Evolutionary conservation across 2,329 filamentous ascomycete genomes (phyloP).

Genomic region (Gnomoniopsis smithogilvyi): DNA sequence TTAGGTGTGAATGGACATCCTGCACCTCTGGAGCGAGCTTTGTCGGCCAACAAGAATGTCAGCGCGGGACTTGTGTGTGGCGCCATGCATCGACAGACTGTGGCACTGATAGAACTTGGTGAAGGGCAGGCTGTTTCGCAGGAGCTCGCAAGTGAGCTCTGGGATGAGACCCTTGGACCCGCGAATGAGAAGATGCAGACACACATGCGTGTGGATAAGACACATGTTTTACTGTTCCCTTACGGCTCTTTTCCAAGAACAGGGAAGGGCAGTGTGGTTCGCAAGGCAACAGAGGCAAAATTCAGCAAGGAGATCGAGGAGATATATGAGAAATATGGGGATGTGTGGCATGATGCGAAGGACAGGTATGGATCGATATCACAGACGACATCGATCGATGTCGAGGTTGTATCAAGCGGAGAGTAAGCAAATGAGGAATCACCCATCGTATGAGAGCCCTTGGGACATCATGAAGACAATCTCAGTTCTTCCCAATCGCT

Average conservation of each 20-base stretch:
- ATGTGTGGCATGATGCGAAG: constrained; percentile 20
- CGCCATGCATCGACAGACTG: constrained; percentile 17
- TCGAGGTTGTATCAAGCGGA: constrained; percentile 5
- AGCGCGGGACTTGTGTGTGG: constrained; percentile 19
- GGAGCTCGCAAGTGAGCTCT: constrained; percentile 14
- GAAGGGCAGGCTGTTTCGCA: constrained; percentile 1
- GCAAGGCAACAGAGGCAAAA: constrained; percentile 17
- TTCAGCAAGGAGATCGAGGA: constrained; percentile 10
- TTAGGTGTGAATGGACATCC: constrained; percentile 20
- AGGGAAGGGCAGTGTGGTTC: constrained; percentile 19
- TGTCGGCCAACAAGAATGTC: constrained; percentile 11
- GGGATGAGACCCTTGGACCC: constrained; percentile 18
- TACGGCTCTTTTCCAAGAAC: constrained; percentile 17
- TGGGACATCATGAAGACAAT: background rate
- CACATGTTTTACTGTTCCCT: constrained; percentile 20
- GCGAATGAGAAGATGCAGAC: constrained; percentile 18
- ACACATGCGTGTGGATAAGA: constrained; percentile 19
- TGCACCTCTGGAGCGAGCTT: constrained; percentile 17
- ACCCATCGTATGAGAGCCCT: background rate
- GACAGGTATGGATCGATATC: constrained; percentile 19
- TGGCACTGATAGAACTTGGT: constrained; percentile 20
- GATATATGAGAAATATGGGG: constrained; percentile 19
- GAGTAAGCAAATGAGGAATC: background rate
- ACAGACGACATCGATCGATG: constrained; percentile 13
- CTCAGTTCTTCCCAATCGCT: too few species aligned